Evolutionary conservation across 192 early-diverging fungal genomes (phyloP).

Genomic region (Coemansia furcata): DNA sequence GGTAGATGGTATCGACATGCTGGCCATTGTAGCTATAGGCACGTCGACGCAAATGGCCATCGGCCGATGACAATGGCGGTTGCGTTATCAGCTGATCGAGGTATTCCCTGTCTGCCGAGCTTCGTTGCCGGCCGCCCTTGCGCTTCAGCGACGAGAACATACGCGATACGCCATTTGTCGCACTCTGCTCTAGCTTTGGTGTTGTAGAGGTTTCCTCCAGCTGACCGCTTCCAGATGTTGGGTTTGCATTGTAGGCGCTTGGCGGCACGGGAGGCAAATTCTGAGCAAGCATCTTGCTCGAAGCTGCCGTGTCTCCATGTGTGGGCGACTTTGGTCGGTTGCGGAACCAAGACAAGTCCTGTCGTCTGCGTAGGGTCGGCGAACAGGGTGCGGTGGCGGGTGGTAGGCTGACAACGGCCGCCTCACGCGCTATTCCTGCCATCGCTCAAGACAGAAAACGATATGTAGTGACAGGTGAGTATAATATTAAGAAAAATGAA

Average conservation of each 20-base stretch:
- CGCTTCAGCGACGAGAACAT: neutral
- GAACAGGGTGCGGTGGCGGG: neutral
- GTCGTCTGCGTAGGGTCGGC: neutral
- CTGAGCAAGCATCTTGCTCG: neutral
- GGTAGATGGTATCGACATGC: constrained; percentile 11
- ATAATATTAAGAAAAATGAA: neutral
- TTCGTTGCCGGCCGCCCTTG: neutral
- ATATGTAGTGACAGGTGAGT: neutral
- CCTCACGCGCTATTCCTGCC: neutral
- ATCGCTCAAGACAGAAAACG: neutral
- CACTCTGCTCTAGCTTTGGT: neutral
- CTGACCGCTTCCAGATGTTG: neutral
- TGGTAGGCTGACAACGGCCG: neutral
- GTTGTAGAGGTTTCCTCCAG: neutral
- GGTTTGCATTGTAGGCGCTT: neutral
- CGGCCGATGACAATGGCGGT: constrained; percentile 5
- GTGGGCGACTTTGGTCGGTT: constrained; percentile 2
- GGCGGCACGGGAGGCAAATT: neutral
- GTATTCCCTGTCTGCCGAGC: neutral
- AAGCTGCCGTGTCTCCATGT: neutral
- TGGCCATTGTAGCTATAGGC: constrained; percentile 10
- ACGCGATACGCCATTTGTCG: neutral
- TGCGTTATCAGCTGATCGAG: neutral
- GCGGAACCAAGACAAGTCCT: constrained; percentile 12
- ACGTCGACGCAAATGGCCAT: constrained; percentile 1